These are phyloP conservation scores for Magnusiomyces sp. DNA, from an alignment of 1,139 yeast species.

Conservation along the genomic window DNA sequence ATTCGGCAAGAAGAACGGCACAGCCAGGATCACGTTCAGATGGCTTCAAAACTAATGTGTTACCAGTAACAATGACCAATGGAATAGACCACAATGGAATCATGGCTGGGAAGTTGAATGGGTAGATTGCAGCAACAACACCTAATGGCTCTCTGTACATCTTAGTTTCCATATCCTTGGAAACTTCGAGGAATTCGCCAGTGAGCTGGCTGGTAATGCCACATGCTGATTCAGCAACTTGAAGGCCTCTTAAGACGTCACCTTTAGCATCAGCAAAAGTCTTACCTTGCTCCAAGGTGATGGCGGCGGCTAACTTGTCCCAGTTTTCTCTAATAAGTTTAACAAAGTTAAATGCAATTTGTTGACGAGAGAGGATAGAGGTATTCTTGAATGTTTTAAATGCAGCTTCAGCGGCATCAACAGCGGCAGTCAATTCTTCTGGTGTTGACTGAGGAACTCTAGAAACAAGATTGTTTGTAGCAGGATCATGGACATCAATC, in stretches of 20 bases:
- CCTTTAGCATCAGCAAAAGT: conserved; percentile 72
- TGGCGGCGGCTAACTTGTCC: conserved; percentile 63
- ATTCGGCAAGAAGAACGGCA: conserved; percentile 65
- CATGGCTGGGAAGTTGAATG: conserved; percentile 82
- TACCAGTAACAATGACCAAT: conserved; percentile 66
- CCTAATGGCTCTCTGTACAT: conserved; percentile 61
- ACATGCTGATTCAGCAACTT: conserved; percentile 64
- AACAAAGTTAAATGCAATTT: conserved; percentile 65
- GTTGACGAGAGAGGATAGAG: conserved; percentile 62
- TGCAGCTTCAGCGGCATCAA: conserved; percentile 55
- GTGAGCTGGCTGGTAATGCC: conserved; percentile 50
- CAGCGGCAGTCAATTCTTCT: conserved; percentile 58
- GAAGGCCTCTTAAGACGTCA: conserved; percentile 72
- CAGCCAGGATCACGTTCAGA: conserved; percentile 76
- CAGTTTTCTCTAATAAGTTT: conserved; percentile 57
- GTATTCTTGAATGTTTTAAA: conserved; percentile 52
- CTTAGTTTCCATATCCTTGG: conserved; percentile 71
- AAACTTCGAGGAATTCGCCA: conserved; percentile 61
- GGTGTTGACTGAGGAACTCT: conserved; percentile 68
- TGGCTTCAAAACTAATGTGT: conserved; percentile 68
- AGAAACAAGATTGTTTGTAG: conserved; percentile 59
- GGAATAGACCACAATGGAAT: conserved; percentile 82
- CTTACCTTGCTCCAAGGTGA: conserved; percentile 75
- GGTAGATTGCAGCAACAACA: conserved; percentile 62
- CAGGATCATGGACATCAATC: conserved; percentile 72